Evolutionary conservation across 192 early-diverging fungal species (phyloP).

Genomic region (Backusella circina): DNA sequence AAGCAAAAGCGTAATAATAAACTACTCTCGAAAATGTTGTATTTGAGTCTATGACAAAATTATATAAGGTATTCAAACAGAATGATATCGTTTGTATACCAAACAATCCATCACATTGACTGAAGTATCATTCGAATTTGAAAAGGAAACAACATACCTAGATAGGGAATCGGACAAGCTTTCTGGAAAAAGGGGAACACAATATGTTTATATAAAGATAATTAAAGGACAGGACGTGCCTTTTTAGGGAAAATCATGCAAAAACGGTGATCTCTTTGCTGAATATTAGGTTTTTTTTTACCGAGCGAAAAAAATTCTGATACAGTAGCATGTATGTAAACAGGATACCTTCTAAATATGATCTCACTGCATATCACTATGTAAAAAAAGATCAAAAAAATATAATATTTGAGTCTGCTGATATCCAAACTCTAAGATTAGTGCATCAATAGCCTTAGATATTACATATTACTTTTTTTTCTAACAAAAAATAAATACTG

Average conservation of each 20-base stretch:
- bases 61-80: constrained; percentile 73
- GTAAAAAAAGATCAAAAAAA: neutral
- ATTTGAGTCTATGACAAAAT: constrained; percentile 65
- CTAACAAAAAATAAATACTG: neutral
- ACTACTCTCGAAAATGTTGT: constrained; percentile 78
- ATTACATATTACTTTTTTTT: neutral
- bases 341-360: neutral
- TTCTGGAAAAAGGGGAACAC: constrained; percentile 44
- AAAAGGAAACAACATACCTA: constrained; percentile 69
- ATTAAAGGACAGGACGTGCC: constrained; percentile 93
- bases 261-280: constrained; percentile 81
- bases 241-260: constrained; percentile 42
- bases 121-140: constrained; percentile 81
- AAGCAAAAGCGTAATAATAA: constrained; percentile 91
- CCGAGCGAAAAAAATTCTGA: constrained; percentile 55
- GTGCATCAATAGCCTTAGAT: neutral
- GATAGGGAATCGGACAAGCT: constrained; percentile 73
- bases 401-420: neutral
- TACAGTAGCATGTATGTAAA: constrained; percentile 32
- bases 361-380: neutral
- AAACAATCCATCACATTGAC: constrained; percentile 74
- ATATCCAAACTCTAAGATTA: neutral
- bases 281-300: constrained; percentile 78
- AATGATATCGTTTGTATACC: constrained; percentile 73
- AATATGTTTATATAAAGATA: constrained; percentile 73